Evolutionary conservation across 1,139 yeast species (phyloP).

Genomic region (Pichia sp.): DNA sequence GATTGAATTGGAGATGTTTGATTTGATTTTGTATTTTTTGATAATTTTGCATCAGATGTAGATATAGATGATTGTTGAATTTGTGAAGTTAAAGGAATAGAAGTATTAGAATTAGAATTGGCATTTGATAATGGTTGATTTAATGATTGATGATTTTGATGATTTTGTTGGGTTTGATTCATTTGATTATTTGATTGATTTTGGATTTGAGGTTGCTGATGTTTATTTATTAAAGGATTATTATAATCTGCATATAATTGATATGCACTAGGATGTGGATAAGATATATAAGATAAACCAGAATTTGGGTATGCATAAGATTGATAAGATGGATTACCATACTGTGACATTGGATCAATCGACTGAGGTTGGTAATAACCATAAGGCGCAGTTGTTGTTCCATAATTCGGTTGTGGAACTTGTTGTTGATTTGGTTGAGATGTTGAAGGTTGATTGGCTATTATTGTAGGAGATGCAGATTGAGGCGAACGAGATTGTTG

Average conservation of each 20-base stretch:
- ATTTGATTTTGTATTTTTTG: too few species aligned
- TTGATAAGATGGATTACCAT: background rate
- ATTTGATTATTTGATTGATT: background rate
- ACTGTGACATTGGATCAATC: background rate
- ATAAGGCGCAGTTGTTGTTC: background rate
- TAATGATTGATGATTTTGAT: too few species aligned
- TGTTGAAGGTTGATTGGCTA: background rate
- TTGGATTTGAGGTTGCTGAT: background rate
- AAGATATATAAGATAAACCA: background rate
- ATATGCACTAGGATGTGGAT: background rate
- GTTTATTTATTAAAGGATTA: background rate
- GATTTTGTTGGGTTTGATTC: too few species aligned
- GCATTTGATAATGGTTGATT: too few species aligned
- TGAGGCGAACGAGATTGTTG: background rate
- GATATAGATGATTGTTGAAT: too few species aligned
- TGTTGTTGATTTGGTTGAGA: background rate
- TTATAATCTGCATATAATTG: slow-evolving; percentile 1
- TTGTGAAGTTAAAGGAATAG: too few species aligned
- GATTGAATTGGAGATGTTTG: too few species aligned
- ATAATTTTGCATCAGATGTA: too few species aligned
- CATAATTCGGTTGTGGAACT: background rate
- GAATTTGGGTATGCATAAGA: background rate
- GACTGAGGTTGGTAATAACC: background rate
- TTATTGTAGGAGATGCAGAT: too few species aligned
- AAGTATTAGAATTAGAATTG: too few species aligned